Conservation (phyloP, 2,329 filamentous ascomycete species). For the Aspergillus neoniger region DNA sequence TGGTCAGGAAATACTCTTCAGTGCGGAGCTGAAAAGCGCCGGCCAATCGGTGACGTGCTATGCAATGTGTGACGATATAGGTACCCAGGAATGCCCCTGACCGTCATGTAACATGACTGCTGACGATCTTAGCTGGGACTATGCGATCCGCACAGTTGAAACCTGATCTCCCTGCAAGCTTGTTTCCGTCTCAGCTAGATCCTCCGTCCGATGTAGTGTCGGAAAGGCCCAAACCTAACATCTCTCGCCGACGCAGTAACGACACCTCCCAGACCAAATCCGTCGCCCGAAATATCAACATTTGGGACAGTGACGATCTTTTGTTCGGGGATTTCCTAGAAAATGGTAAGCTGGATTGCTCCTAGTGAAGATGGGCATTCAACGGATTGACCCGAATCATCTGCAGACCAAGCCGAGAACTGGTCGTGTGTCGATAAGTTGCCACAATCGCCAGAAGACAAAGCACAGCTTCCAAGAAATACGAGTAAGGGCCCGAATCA, state of each 20-base stretch:
- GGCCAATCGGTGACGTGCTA: constrained; percentile 66
- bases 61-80: constrained; percentile 83
- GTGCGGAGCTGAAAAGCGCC: constrained; percentile 55
- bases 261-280: constrained; percentile 19
- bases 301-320: constrained; percentile 56
- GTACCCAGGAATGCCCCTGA: constrained; percentile 36
- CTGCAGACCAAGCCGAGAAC: not conserved
- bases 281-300: constrained; percentile 40
- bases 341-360: constrained; percentile 32
- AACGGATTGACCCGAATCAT: not conserved
- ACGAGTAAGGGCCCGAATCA: not conserved
- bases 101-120: not conserved
- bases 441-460: not conserved
- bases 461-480: not conserved
- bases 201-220: constrained; percentile 18
- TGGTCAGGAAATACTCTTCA: constrained; percentile 62
- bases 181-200: constrained; percentile 41
- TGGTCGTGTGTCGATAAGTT: constrained; percentile 13
- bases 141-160: constrained; percentile 55
- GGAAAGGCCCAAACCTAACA: constrained; percentile 20
- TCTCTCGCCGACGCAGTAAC: constrained; percentile 20
- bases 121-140: constrained; percentile 54
- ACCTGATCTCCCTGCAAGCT: constrained; percentile 49
- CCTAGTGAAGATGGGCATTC: not conserved
- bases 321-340: constrained; percentile 56